Evolutionary conservation across 768 basidiomycete genomes (phyloP).

Genomic region (Clathrus columnatus): DNA sequence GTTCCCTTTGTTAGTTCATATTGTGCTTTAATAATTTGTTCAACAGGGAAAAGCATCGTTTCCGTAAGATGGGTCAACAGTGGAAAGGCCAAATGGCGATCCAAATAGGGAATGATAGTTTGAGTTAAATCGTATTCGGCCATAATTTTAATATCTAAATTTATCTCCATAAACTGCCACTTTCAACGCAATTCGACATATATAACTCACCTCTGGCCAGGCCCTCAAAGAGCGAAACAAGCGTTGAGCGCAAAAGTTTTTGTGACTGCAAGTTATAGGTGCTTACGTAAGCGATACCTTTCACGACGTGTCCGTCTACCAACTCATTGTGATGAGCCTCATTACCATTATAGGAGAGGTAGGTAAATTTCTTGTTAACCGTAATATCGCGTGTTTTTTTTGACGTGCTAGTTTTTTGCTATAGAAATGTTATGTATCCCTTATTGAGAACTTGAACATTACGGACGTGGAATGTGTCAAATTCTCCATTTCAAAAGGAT

Average conservation of each 20-base stretch:
- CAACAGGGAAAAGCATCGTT: slow-evolving; percentile 61
- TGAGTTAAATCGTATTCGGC: slow-evolving; percentile 87
- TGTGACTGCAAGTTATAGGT: slow-evolving; percentile 1
- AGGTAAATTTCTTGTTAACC: slow-evolving; percentile 14
- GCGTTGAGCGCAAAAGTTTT: neutral
- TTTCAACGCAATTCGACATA: too few species aligned
- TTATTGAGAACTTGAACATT: slow-evolving; percentile 80
- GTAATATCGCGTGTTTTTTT: neutral
- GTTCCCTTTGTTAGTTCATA: slow-evolving; percentile 97
- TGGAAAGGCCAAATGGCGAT: slow-evolving; percentile 91
- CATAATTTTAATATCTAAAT: slow-evolving; percentile 43
- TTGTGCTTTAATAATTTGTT: slow-evolving; percentile 82
- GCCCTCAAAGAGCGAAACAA: neutral
- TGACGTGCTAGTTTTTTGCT: slow-evolving; percentile 5
- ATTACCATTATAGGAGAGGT: slow-evolving; percentile 84
- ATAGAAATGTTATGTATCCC: slow-evolving; percentile 84
- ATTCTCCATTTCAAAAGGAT: slow-evolving; percentile 83
- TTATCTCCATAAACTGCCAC: too few species aligned
- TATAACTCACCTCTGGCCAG: neutral
- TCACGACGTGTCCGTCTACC: slow-evolving; percentile 14
- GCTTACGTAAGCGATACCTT: slow-evolving; percentile 1
- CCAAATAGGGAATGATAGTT: slow-evolving; percentile 84
- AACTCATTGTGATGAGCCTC: too few species aligned
- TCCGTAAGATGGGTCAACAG: slow-evolving; percentile 82
- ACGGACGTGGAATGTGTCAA: slow-evolving; percentile 77